Evolutionary conservation across 768 basidiomycete species (phyloP).

Genomic region (Rhodocollybia butyracea): DNA sequence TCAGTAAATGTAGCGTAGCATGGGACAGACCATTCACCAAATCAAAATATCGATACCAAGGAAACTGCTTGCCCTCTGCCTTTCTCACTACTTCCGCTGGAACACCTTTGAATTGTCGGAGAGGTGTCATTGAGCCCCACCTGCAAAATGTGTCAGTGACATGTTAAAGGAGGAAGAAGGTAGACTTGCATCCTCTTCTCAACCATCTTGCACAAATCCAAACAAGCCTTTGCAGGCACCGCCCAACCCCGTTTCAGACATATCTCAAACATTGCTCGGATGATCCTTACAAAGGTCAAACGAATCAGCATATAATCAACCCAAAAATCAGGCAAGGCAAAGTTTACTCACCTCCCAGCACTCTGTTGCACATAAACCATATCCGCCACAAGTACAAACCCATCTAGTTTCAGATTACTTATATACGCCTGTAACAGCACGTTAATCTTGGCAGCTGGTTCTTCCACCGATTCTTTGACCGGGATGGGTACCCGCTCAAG

Average conservation of each 20-base stretch:
- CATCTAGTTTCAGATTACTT: constrained; percentile 90
- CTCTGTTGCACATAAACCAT: constrained; percentile 98
- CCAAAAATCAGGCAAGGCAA: background rate
- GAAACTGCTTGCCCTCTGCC: constrained; percentile 97
- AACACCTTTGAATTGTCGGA: constrained; percentile 93
- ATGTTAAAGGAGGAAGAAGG: background rate
- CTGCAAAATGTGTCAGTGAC: constrained; percentile 31
- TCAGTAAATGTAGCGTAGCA: constrained; percentile 2
- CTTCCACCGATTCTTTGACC: constrained; percentile 94
- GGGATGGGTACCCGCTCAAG: constrained; percentile 96
- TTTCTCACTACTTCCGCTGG: constrained; percentile 83
- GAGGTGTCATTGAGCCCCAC: constrained; percentile 98
- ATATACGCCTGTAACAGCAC: constrained; percentile 94
- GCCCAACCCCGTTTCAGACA: constrained; percentile 99
- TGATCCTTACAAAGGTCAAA: no score
- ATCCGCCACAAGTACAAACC: constrained; percentile 82
- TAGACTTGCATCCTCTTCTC: constrained; percentile 71
- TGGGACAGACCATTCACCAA: constrained; percentile 37
- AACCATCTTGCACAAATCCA: constrained; percentile 96
- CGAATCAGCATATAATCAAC: constrained; percentile 4
- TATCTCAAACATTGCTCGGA: constrained; percentile 97
- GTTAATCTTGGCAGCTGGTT: constrained; percentile 96
- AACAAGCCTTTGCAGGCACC: constrained; percentile 82
- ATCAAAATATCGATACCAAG: constrained; percentile 98
- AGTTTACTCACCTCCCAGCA: constrained; percentile 79